Evolutionary conservation across 2,329 filamentous ascomycete genomes (phyloP), one percentile per base, ranked within the genome.

Genomic region (Paecilomyces formosus): DNA sequence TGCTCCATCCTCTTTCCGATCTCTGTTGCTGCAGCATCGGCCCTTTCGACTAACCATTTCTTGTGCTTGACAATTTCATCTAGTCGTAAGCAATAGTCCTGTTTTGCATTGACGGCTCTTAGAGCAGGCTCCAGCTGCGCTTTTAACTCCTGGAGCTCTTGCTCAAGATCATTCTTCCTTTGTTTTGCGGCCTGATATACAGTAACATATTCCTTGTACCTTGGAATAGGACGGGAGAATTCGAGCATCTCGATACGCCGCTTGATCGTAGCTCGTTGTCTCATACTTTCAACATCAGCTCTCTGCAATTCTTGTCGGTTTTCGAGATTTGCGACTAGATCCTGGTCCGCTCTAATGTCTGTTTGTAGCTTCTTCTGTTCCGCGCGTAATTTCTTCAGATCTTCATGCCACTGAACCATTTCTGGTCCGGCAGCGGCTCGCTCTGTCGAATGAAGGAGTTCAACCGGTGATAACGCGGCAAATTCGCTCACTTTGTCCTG

Each of bases 401-500:
- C 73, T 2, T 86, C 81, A 70, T 97, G 92, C 85, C 86, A 90
- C 22, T 85, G 75, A 4, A 90, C 81, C 85, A 97, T 92, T 61
- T 95, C 79, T 53, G 87, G 81, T 0, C 90, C 87, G 0, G 92
- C 94, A 6, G 92, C 92, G 33, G 94, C 94, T 68, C 92, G 86
- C 62, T 96, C 86, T 0, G 94, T 99, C 66, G 94, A 90, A 60
- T 86, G 82, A 0, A 99, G 81, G 21, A 97, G 82, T 52, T 95
- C 88, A 12, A 96, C 80, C 0, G 93, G 88, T 8, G 85, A 89
- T 64, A 96, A 84, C 4, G 84, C 88, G 4, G 94, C 91, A 70
- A 99, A 99, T 69, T 97, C 92, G 24, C 92, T 90, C 1, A 99
- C 94, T 65, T 92, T 89, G 71, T 99, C 94, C 73, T 99, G 94